Evolutionary conservation across 495 filamentous ascomycete species (phyloP), one percentile per base, ranked within the genome.

Genomic region (Aspergillus leporis): DNA sequence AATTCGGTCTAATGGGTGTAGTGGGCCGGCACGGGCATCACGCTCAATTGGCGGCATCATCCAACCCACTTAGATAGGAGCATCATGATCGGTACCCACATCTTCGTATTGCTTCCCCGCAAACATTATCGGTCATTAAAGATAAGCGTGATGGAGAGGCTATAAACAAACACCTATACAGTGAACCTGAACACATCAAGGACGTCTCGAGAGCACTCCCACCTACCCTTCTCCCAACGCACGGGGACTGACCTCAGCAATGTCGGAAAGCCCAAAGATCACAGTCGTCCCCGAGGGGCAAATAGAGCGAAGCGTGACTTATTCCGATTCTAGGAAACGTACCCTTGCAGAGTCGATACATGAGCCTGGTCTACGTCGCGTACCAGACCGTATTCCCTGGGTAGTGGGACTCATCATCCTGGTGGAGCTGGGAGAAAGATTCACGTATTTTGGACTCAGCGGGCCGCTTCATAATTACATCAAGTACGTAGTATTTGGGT

Each of bases 381-480:
- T 66, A 6, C 66, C 66, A 5, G 66, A 62, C 31, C 66, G 64
- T 0, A 66, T 69, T 46, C 66, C 64, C 0, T 66, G 63, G 64
- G 51, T 64, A 22, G 68, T 65, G n/a, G 64, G 64, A 22, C 60
- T 61, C 0, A 61, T 70, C 32, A 65, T 65, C 19, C 61, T 70
- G 31, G 65, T 70, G 47, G 64, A 70, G 48, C 56, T 70, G 21
- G 66, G 67, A 47, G 67, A 70, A 28, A 65, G 67, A 14, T 67
- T 70, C 56, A 65, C 65, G 0, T 70, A 70, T 60, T 70, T 68
- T 40, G 66, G 68, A 16, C 52, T 63, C 3, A 63, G 61, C 28
- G 61, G 61, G n/a, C 57, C 56, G 12, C 22, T 63, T 10, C 61
- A 63, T 18, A 63, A 63, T 49, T 63, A 63, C 32, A 63, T 63